Percentiles rank a stretch among this genome's conserved stretches.
Conservation (phyloP, 768 basidiomycete species). For the Auriculariales sp. region DNA sequence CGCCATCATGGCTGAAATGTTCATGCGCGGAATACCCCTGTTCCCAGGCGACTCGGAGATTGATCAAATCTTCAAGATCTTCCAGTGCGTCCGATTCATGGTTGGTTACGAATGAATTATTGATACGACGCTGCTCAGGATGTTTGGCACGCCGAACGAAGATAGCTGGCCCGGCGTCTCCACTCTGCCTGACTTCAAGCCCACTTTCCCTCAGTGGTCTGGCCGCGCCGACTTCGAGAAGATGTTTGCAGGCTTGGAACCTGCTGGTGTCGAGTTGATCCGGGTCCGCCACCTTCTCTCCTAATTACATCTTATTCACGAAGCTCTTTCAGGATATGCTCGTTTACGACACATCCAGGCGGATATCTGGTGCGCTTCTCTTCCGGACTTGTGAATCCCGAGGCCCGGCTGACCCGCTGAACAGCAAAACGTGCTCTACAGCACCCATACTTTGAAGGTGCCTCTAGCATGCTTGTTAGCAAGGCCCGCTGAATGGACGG, state of each 20-base stretch:
- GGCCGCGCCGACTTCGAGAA: conserved; percentile 44
- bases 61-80: conserved; percentile 99
- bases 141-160: conserved; percentile 89
- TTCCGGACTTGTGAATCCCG: background rate
- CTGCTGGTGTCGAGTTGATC: conserved; percentile 65
- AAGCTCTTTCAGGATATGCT: conserved; percentile 36
- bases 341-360: conserved; percentile 79
- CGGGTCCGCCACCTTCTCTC: conserved; percentile 27
- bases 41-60: conserved; percentile 85
- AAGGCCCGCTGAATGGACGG: no score
- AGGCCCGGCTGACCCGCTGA: background rate
- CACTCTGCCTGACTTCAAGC: conserved; percentile 84
- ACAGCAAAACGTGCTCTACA: conserved; percentile 42
- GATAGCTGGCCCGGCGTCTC: conserved; percentile 85
- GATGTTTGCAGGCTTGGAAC: conserved; percentile 59
- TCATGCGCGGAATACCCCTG: conserved; percentile 47
- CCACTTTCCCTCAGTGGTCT: conserved; percentile 93
- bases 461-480: no score
- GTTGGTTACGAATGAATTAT: conserved; percentile 1
- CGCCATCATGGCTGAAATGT: conserved; percentile 98
- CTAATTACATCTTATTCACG: background rate
- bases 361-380: conserved; percentile 65
- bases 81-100: conserved; percentile 45
- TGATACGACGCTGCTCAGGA: conserved; percentile 28
- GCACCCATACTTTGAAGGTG: conserved; percentile 36